Evolutionary conservation across 2,329 filamentous ascomycete genomes (phyloP), one percentile per base, ranked within the genome.

Genomic region (Beauveria rudraprayagi): DNA sequence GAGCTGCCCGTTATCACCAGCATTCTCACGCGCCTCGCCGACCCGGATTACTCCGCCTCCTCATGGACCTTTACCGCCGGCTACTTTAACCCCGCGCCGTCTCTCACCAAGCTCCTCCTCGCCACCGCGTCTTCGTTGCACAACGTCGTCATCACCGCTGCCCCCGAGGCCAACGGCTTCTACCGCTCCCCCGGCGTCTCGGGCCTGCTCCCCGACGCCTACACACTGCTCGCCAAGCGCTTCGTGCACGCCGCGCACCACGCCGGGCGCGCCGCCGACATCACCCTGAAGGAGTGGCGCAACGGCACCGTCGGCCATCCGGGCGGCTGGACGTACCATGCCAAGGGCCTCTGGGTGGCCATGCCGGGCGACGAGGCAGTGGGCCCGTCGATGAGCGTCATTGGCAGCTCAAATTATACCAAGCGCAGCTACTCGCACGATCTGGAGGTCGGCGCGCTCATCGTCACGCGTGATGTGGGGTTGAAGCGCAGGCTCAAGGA

Each of bases 51-150:
- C 67, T 77, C 80, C 10, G 81, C 84, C 40, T 90, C 89, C 0
- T 88, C 85, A 16, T 99, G 94, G 94, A 94, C 91, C 0, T 97
- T 99, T 73, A 97, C 94, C 1, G 94, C 94, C 0, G 94, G 94
- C 57, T 99, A 99, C 77, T 99, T 99, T 78, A 99, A 99, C 77
- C 96, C 96, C 61, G 92, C 92, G 7, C 89, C 92, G 0, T 86
- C 87, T 4, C 83, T 97, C 22, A 92, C 90, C 2, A 83, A 87
- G 44, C 83, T 96, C 0, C 80, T 99, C 0, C 85, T 99, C 37
- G 79, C 82, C 7, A 92, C 91, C 0, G 83, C 86, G 1, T 89
- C 86, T 1, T 89, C 87, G 0, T 74, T 76, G 1, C 80, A 80
- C 47, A 94, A 91, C 63, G 92, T 89, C 0, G 90, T 99, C 24